Evolutionary conservation across 768 basidiomycete genomes (phyloP), one percentile per base, ranked within the genome.

Genomic region (Collybia mongolica): DNA sequence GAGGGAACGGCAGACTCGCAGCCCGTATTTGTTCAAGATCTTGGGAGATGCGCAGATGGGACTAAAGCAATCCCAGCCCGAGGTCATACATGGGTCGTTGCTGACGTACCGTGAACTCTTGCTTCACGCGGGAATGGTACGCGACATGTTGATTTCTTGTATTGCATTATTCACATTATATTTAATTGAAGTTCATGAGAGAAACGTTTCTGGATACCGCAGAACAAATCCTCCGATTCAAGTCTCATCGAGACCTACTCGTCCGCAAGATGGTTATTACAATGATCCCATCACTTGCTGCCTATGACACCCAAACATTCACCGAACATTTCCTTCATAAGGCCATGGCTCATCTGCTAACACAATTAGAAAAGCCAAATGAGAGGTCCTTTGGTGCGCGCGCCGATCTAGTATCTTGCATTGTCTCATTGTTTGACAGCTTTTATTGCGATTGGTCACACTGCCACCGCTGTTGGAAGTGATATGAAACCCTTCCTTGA

Each of bases 401-500:
- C 11, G 15, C 15, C 28, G 53, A 22, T 44, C 45, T 17, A 47
- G 38, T 6, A 22, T 22, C 3, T 0, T 39, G 15, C 22, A 15
- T 24, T 43, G 17, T 40, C 59, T 60, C 55, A 55, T 57, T 52
- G 24, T 41, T 41, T 8, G 40, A 9, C 36, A 93, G 95, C 95
- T 2, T 98, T 98, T 65, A 86, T 94, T 57, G 95, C 97, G 2
- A 94, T 99, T 54, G 97, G 97, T 0, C 93, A 97, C 60, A 90
- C 96, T 44, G 93, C 97, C 1, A 83, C 84, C 38, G 88, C 91
- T 43, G 91, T 98, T 18, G 86, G 86, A 40, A 90, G 93, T 54
- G 93, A 96, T 54, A 97, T 98, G 90, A 93, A 95, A 61, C 86
- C 86, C 0, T 99, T 97, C 67, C 79, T 98, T 20, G 96, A 98